Percentiles rank a stretch among this genome's conserved stretches.
Evolutionary conservation across 257 asterid species (phyloP).

Genomic region (Striga asiatica): DNA sequence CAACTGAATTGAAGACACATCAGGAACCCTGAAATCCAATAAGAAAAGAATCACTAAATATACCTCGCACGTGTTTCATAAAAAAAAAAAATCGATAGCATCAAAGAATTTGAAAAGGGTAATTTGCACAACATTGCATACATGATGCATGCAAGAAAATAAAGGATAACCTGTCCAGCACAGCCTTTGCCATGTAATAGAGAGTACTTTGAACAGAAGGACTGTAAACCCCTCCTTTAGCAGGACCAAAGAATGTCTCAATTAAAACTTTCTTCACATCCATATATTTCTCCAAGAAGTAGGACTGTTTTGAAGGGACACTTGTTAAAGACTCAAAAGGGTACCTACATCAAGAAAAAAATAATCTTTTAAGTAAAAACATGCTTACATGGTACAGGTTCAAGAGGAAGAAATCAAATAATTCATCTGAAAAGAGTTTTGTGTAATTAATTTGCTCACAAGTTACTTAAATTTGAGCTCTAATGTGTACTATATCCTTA

Average conservation of each 20-base stretch:
- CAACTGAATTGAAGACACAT: slow-evolving; percentile 51
- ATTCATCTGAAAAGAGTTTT: neutral
- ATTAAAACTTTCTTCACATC: slow-evolving; percentile 61
- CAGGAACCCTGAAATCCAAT: slow-evolving; percentile 60
- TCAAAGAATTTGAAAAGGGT: neutral
- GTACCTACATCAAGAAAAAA: slow-evolving; percentile 44
- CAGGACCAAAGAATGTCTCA: slow-evolving; percentile 68
- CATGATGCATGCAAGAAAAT: neutral
- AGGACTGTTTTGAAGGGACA: slow-evolving; percentile 42
- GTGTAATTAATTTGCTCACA: neutral
- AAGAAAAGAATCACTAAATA: slow-evolving; percentile 7
- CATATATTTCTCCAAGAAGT: slow-evolving; percentile 48
- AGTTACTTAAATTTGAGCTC: slow-evolving; percentile 7
- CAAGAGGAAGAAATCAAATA: slow-evolving; percentile 1
- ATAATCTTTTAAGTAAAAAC: neutral
- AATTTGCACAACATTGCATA: neutral
- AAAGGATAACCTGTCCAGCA: slow-evolving; percentile 56
- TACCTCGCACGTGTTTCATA: neutral
- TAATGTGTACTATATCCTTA: too few relatives aligned
- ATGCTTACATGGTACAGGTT: neutral
- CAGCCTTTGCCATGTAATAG: slow-evolving; percentile 67
- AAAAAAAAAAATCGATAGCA: neutral
- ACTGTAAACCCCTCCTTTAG: slow-evolving; percentile 76
- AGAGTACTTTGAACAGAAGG: slow-evolving; percentile 95
- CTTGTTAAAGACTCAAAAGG: slow-evolving; percentile 45